Evolutionary conservation across 2,329 filamentous ascomycete genomes (phyloP).

Genomic region (Mollisia scopiformis): DNA sequence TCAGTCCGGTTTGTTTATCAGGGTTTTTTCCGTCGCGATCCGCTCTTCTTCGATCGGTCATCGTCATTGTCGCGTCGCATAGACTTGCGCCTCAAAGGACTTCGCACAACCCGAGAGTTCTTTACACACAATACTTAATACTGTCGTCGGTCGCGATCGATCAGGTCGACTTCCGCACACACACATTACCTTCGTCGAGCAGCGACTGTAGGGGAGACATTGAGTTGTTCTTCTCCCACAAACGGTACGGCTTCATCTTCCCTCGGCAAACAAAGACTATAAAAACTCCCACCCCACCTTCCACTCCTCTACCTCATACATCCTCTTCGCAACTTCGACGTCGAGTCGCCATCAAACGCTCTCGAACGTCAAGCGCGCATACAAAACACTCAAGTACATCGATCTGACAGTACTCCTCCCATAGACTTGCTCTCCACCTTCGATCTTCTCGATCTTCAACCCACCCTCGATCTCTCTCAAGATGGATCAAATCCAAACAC

Average conservation of each 20-base stretch:
- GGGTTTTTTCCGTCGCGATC: neutral
- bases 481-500: constrained; percentile 91
- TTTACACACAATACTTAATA: constrained; percentile 20
- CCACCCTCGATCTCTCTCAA: constrained; percentile 34
- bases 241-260: constrained; percentile 53
- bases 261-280: constrained; percentile 21
- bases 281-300: constrained; percentile 14
- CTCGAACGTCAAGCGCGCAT: constrained; percentile 20
- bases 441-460: constrained; percentile 32
- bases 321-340: constrained; percentile 7
- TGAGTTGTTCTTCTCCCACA: constrained; percentile 95
- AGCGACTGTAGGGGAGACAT: constrained; percentile 84
- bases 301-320: constrained; percentile 7
- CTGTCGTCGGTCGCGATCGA: constrained; percentile 26
- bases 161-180: constrained; percentile 21
- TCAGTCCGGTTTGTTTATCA: constrained; percentile 11
- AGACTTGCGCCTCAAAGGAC: constrained; percentile 3
- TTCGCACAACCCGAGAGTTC: constrained; percentile 10
- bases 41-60: neutral
- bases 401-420: constrained; percentile 32
- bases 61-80: neutral
- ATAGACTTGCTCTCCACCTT: constrained; percentile 5
- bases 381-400: constrained; percentile 8
- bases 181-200: constrained; percentile 38
- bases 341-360: constrained; percentile 20